phyloP scores from a whole-genome alignment of 1,139 yeast genomes.

The Kodamaea plutei region DNA sequence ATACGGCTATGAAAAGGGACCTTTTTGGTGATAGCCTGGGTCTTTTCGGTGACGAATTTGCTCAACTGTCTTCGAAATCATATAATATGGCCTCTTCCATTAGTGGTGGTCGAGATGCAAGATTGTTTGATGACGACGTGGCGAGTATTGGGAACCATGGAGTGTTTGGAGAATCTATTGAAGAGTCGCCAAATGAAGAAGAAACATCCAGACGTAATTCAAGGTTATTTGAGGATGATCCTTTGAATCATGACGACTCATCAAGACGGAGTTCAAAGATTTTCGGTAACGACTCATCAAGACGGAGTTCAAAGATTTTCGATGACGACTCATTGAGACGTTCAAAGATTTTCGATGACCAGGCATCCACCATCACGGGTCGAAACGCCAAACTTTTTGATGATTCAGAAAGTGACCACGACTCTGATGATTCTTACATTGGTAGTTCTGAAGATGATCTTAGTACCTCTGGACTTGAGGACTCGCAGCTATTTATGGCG shows the following conservation, averaged over 20 bases:
- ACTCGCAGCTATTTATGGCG: conserved; percentile 41
- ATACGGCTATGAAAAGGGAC: conserved; percentile 22
- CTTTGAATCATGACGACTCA: no score
- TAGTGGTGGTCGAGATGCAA: conserved; percentile 19
- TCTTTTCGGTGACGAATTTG: conserved; percentile 22
- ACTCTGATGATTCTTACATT: conserved; percentile 21
- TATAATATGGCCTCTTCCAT: conserved; percentile 2
- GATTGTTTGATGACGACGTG: conserved; percentile 31
- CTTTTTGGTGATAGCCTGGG: conserved; percentile 35
- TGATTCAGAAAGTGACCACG: conserved; percentile 25
- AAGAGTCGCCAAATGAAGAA: no score
- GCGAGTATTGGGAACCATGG: no score
- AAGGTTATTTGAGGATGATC: neutral
- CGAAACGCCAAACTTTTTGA: conserved; percentile 13
- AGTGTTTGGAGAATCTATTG: no score
- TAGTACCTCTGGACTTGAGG: conserved; percentile 11
- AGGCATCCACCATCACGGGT: neutral
- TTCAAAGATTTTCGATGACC: neutral
- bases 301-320: neutral
- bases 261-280: neutral
- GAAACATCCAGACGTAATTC: neutral
- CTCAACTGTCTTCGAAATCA: no score
- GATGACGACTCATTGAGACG: neutral
- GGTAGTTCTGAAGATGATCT: conserved; percentile 19
- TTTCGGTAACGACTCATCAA: neutral